These are phyloP conservation scores for Trichoderma koningiopsis DNA, from an alignment of 2,329 filamentous ascomycete species.

Conservation along the genomic window DNA sequence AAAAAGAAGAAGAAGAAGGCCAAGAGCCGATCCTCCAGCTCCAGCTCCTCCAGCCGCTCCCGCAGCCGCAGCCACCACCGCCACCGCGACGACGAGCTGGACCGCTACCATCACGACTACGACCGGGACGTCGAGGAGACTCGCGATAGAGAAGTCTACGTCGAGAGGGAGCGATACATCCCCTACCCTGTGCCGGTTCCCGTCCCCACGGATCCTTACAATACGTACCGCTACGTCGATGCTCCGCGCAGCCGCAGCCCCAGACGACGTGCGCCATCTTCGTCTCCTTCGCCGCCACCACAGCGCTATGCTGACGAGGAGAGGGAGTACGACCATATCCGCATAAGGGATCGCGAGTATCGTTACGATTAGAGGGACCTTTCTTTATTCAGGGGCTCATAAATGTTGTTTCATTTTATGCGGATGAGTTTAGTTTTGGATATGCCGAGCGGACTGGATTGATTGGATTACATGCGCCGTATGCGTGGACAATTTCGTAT, in stretches of 20 bases:
- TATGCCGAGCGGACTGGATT: neutral
- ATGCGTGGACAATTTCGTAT: neutral
- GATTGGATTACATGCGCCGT: neutral
- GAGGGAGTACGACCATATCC: constrained; percentile 29
- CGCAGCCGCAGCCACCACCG: constrained; percentile 31
- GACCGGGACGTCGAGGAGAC: constrained; percentile 27
- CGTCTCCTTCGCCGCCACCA: constrained; percentile 37
- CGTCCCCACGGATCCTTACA: constrained; percentile 45
- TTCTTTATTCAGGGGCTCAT: constrained; percentile 25
- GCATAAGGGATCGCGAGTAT: constrained; percentile 33
- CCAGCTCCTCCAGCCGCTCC: constrained; percentile 30
- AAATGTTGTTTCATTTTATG: constrained; percentile 21
- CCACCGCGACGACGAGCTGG: constrained; percentile 10
- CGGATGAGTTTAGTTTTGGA: neutral
- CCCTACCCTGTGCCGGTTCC: constrained; percentile 47
- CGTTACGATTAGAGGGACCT: constrained; percentile 22
- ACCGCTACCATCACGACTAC: neutral
- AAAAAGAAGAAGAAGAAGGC: constrained; percentile 28
- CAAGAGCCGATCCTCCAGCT: constrained; percentile 28
- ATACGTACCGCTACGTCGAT: constrained; percentile 57
- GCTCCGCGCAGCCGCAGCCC: constrained; percentile 38
- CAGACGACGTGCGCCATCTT: constrained; percentile 34
- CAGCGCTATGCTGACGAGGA: constrained; percentile 38
- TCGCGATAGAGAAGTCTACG: constrained; percentile 48
- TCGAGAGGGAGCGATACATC: constrained; percentile 55